Conservation (phyloP, 768 basidiomycete genomes). For the Porphyrellus cyaneotinctus region DNA sequence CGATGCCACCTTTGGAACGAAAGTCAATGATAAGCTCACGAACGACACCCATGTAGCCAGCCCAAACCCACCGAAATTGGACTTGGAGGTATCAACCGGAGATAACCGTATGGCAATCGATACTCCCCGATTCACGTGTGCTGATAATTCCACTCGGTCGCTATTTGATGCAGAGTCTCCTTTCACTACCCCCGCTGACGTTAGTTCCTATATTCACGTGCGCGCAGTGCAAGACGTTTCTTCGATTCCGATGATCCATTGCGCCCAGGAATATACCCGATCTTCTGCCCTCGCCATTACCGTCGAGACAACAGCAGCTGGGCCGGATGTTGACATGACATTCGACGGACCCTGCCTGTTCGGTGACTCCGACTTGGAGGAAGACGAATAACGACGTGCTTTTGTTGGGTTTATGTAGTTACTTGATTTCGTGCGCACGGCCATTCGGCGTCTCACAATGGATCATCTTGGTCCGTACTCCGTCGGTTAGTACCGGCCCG, state of each 20-base stretch:
- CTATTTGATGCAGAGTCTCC: not conserved
- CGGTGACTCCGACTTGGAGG: slow-evolving; percentile 29
- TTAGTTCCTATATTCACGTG: not conserved
- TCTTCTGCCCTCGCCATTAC: not conserved
- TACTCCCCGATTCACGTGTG: not conserved
- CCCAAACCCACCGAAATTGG: not conserved
- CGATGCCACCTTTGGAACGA: not conserved
- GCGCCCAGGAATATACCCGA: not conserved
- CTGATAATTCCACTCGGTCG: not conserved
- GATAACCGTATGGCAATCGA: not conserved
- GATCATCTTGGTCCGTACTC: not conserved
- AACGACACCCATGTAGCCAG: not conserved
- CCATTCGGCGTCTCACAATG: not conserved
- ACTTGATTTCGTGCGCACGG: not conserved
- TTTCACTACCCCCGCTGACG: not conserved
- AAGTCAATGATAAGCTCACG: not conserved
- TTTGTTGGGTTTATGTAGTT: not conserved
- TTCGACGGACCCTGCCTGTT: slow-evolving; percentile 30
- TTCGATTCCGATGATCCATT: not conserved
- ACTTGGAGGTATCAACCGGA: not conserved
- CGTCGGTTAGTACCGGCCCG: too few species aligned
- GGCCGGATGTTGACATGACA: slow-evolving; percentile 1
- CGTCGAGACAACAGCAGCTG: not conserved
- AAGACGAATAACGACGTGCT: slow-evolving; percentile 16
- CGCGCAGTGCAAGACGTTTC: not conserved